Evolutionary conservation across 1,284 basidiomycete genomes (phyloP).

Genomic region (Heliocybe sulcata): DNA sequence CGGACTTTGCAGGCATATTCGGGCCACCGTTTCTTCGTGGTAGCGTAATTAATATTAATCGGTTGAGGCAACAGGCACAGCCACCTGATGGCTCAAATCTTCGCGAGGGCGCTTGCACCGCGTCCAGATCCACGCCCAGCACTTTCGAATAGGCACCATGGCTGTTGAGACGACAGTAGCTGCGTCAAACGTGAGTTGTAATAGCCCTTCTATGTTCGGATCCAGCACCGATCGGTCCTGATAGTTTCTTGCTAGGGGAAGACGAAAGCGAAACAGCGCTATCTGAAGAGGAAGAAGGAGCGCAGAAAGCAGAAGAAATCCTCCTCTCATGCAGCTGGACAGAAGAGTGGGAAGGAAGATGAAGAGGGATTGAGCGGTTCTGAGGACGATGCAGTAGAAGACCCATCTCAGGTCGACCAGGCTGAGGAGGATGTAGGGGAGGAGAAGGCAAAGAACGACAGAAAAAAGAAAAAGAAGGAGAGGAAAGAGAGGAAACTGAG

Average conservation of each 20-base stretch:
- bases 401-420: conserved; percentile 11
- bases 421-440: conserved; percentile 9
- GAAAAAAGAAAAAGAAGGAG: neutral
- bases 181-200: too few species aligned
- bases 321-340: conserved; percentile 14
- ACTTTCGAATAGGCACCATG: too few species aligned
- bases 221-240: neutral
- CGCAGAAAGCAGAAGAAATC: conserved; percentile 47
- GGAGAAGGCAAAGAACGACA: conserved; percentile 5
- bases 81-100: too few species aligned
- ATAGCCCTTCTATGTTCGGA: too few species aligned
- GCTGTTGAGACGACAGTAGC: too few species aligned
- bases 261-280: conserved; percentile 56
- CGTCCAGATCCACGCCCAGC: too few species aligned
- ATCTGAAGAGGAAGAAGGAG: conserved; percentile 60
- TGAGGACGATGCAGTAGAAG: conserved; percentile 9
- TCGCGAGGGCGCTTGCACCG: too few species aligned
- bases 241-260: conserved; percentile 26
- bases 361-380: conserved; percentile 3
- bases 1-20: too few species aligned
- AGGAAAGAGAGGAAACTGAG: neutral
- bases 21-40: too few species aligned
- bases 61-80: too few species aligned
- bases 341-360: conserved; percentile 1
- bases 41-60: too few species aligned